Percentiles rank a stretch among this genome's conserved stretches.
Evolutionary conservation across 2,329 filamentous ascomycete genomes (phyloP).

Genomic region (Epichloe sylvatica): DNA sequence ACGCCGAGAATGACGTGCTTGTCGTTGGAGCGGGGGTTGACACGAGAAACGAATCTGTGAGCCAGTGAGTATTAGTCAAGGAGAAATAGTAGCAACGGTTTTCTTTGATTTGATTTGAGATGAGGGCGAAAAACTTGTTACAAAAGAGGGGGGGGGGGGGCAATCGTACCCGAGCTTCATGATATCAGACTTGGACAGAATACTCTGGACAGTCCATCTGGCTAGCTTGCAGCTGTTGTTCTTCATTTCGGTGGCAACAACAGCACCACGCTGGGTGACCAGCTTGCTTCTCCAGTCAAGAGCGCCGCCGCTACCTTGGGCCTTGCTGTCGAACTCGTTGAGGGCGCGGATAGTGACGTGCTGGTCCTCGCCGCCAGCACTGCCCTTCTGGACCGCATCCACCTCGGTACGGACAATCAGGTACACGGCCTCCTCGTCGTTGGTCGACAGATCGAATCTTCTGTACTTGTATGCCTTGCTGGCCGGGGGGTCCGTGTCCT

Average conservation of each 20-base stretch:
- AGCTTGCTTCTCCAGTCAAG: slow-evolving; percentile 96
- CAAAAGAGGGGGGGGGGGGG: not conserved
- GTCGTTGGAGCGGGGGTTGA: slow-evolving; percentile 82
- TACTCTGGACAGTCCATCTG: slow-evolving; percentile 92
- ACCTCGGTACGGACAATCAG: slow-evolving; percentile 89
- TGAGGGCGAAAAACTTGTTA: not conserved
- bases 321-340: slow-evolving; percentile 98
- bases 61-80: slow-evolving; percentile 13
- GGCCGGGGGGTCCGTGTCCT: slow-evolving; percentile 85
- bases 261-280: slow-evolving; percentile 84
- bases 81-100: no score
- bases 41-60: slow-evolving; percentile 78
- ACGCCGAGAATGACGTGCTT: slow-evolving; percentile 93
- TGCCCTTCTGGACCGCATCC: slow-evolving; percentile 92
- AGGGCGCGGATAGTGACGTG: slow-evolving; percentile 86
- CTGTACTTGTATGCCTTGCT: slow-evolving; percentile 98
- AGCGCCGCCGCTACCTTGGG: slow-evolving; percentile 84
- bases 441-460: slow-evolving; percentile 86
- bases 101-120: not conserved
- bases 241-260: slow-evolving; percentile 99
- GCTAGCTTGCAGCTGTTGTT: slow-evolving; percentile 99
- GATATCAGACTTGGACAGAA: slow-evolving; percentile 89
- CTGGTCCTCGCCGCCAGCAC: slow-evolving; percentile 81
- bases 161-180: slow-evolving; percentile 84
- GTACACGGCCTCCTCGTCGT: slow-evolving; percentile 87